phyloP scores from a whole-genome alignment of 495 filamentous ascomycete genomes.

The Penicillium goetzii region DNA sequence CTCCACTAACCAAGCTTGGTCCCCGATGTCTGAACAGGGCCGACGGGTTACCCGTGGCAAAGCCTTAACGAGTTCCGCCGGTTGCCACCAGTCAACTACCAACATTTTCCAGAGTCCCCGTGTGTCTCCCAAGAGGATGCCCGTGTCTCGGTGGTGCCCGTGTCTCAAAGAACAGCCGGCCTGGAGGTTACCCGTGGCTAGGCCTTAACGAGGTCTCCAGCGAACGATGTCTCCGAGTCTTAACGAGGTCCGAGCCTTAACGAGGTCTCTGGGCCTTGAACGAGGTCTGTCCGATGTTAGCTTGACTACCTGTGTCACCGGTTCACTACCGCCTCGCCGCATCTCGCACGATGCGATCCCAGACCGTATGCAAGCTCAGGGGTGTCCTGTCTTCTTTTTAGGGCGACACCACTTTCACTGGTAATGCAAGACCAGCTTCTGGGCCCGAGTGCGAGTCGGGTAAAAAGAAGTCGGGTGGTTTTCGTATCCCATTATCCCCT shows the following conservation, averaged over 20 bases:
- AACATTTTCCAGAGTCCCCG: conserved; percentile 17
- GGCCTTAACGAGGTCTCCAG: conserved; percentile 24
- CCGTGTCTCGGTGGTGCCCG: conserved; percentile 21
- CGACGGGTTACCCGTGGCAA: conserved; percentile 18
- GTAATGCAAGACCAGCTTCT: conserved; percentile 2
- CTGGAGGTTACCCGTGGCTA: conserved; percentile 18
- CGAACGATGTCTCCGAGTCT: conserved; percentile 14
- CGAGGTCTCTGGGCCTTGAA: conserved; percentile 25
- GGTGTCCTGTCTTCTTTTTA: conserved; percentile 27
- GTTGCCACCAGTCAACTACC: conserved; percentile 21
- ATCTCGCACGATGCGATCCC: conserved; percentile 29
- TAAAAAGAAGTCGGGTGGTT: conserved; percentile 2
- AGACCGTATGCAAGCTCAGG: conserved; percentile 28
- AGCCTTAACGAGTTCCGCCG: conserved; percentile 20
- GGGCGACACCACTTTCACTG: conserved; percentile 13
- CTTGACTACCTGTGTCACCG: conserved; percentile 22
- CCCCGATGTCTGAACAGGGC: conserved; percentile 17
- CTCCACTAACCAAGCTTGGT: conserved; percentile 26
- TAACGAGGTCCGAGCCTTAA: conserved; percentile 22
- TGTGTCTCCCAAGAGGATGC: conserved; percentile 21
- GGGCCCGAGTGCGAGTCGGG: conserved; percentile 3
- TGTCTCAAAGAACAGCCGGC: conserved; percentile 14
- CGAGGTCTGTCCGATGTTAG: conserved; percentile 21
- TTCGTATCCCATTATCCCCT: conserved; percentile 6
- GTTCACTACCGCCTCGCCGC: conserved; percentile 24